phyloP scores from a whole-genome alignment of 2,329 filamentous ascomycete species.

The Colletotrichum destructivum region DNA sequence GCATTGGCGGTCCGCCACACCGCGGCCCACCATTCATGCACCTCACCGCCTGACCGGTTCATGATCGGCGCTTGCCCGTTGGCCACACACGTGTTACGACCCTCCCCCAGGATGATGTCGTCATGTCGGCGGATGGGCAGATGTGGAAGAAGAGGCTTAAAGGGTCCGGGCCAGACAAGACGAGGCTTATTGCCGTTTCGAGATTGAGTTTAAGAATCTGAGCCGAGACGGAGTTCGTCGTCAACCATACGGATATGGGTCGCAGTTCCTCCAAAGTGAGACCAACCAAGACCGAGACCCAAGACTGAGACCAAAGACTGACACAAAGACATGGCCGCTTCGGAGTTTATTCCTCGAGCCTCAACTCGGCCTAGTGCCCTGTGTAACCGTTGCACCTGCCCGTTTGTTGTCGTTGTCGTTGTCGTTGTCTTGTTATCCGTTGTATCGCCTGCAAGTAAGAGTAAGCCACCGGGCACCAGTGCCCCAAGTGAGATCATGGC shows the following conservation, averaged over 20 bases:
- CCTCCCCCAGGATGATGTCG: slow-evolving; percentile 7
- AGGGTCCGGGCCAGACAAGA: neutral
- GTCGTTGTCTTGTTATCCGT: no score
- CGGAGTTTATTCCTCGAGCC: slow-evolving; percentile 6
- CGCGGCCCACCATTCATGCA: slow-evolving; percentile 16
- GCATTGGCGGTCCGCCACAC: slow-evolving; percentile 14
- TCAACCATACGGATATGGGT: no score
- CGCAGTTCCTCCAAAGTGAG: no score
- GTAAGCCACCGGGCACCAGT: no score
- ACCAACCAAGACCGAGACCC: no score
- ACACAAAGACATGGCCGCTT: slow-evolving; percentile 10
- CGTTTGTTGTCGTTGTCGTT: no score
- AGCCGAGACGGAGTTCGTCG: no score
- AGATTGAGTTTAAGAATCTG: no score
- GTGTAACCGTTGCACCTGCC: slow-evolving; percentile 11
- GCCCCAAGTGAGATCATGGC: slow-evolving; percentile 9
- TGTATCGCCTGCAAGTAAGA: no score
- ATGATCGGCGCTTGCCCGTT: slow-evolving; percentile 16
- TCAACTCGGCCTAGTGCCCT: neutral
- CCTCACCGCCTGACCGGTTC: slow-evolving; percentile 31
- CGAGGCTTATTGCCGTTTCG: neutral
- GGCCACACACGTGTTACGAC: slow-evolving; percentile 7
- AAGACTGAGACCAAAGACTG: neutral
- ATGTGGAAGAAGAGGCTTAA: no score
- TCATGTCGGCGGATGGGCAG: neutral